These are phyloP conservation scores for Ogataea methylovora DNA, from an alignment of 805 yeast species.

Conservation along the genomic window DNA sequence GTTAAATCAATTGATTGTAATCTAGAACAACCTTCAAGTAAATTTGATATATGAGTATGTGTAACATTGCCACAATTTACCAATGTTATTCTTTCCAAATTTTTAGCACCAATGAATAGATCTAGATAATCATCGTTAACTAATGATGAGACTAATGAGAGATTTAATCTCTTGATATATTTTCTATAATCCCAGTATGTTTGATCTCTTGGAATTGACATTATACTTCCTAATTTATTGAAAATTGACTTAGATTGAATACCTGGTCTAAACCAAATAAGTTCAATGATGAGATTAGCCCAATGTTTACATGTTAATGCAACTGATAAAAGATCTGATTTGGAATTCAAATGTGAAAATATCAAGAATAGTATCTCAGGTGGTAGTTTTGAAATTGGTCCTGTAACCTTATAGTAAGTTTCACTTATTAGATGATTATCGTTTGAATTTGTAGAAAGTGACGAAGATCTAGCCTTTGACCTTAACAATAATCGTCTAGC, in stretches of 20 bases:
- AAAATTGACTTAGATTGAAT: conserved; percentile 45
- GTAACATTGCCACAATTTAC: conserved; percentile 69
- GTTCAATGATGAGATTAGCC: conserved; percentile 70
- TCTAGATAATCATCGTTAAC: conserved; percentile 59
- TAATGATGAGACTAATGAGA: conserved; percentile 62
- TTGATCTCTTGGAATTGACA: conserved; percentile 36
- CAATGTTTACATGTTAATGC: conserved; percentile 75
- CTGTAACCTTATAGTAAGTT: neutral
- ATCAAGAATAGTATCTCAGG: conserved; percentile 59
- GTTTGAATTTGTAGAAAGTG: conserved; percentile 4
- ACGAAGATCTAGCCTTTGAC: conserved; percentile 17
- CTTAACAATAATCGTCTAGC: conserved; percentile 20
- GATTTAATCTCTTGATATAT: conserved; percentile 71
- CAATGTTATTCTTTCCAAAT: conserved; percentile 78
- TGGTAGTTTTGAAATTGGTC: conserved; percentile 39
- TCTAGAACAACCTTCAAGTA: conserved; percentile 57
- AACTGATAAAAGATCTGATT: conserved; percentile 50
- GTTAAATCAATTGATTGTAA: conserved; percentile 85
- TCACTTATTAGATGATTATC: neutral
- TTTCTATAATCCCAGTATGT: conserved; percentile 62
- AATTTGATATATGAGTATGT: conserved; percentile 50
- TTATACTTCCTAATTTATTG: conserved; percentile 46
- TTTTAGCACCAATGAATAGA: conserved; percentile 59
- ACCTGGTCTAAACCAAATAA: conserved; percentile 83
- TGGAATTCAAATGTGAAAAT: conserved; percentile 55